A percentile compares a stretch with the other conserved stretches of the same genome.
These are phyloP conservation scores for Earliella scabrosa DNA, from an alignment of 1,284 basidiomycete species.

Conservation along the genomic window DNA sequence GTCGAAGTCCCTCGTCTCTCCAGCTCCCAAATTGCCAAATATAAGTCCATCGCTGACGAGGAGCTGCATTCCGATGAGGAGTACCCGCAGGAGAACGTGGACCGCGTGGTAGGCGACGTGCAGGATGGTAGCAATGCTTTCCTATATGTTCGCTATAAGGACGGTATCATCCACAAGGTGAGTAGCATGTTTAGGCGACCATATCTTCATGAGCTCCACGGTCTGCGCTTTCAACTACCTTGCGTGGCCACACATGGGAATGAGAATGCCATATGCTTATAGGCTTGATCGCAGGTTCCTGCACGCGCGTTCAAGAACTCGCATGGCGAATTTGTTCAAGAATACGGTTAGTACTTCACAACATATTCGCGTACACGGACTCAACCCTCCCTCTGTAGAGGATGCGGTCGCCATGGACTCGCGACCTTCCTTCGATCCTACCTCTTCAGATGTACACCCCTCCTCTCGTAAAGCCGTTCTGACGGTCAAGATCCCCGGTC, in stretches of 20 bases:
- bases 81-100: constrained; percentile 26
- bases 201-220: not conserved
- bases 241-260: too few species aligned
- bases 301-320: constrained; percentile 41
- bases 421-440: constrained; percentile 63
- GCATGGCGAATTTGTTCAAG: constrained; percentile 47
- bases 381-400: constrained; percentile 37
- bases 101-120: constrained; percentile 63
- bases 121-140: constrained; percentile 42
- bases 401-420: constrained; percentile 44
- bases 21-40: constrained; percentile 17
- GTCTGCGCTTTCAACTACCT: too few species aligned
- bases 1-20: constrained; percentile 25
- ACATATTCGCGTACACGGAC: not conserved
- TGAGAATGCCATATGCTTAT: not conserved
- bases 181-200: not conserved
- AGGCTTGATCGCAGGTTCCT: constrained; percentile 22
- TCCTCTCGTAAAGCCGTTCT: constrained; percentile 50
- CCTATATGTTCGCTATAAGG: constrained; percentile 63
- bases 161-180: constrained; percentile 67
- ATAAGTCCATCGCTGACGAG: constrained; percentile 25
- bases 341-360: constrained; percentile 53
- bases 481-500: constrained; percentile 26
- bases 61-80: constrained; percentile 24
- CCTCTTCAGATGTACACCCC: constrained; percentile 61